Base-by-base conservation (phyloP, 2,329 filamentous ascomycete species). In the Apiospora arundinis region DNA sequence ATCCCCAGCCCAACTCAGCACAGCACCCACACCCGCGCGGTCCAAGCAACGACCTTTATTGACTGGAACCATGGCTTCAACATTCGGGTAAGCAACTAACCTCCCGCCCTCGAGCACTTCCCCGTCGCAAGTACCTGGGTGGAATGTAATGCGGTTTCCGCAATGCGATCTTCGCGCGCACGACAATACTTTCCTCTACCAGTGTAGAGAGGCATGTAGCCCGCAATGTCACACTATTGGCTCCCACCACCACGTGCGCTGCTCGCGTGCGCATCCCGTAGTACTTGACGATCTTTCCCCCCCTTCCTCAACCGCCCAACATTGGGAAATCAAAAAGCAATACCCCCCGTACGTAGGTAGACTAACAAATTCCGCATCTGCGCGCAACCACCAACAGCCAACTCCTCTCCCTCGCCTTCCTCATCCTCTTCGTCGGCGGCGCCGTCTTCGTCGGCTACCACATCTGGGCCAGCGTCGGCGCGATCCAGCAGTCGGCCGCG, bases 381-480 rank as follows among this genome's bases (percentile, higher is more conserved):
- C 52, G 52, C 52, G 1, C 25, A 23, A n/a, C 28, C 60, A 9
- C 60, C 1, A 32, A n/a, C 74, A 90, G 88, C 73, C 85, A 92
- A 78, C 81, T 94, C 48, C 76, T 94, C 40, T 92, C 93, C 6
- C 87, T 95, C 67, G 71, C 93, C 71, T 84, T 94, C 77, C 86
- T 92, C 73, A 84, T 93, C 77, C 71, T 85, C 73, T 76, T 92
- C 69, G 79, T 93, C 40, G 86, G 81, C 73, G 86, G 83, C 70
- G 80, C 87, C 65, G 91, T 86, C 71, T 93, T 90, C 82, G 84
- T 95, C 71, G 88, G 89, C 73, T 94, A 94, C 81, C 91, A 93
- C 73, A 87, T 95, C 80, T 95, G 92, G 82, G 81, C 92, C 70
- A 90, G 90, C 81, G 86, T 89, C 70, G 86, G 85, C 82, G 87